phyloP scores from a whole-genome alignment of 1,139 yeast genomes.

The Diutina sp. region DNA sequence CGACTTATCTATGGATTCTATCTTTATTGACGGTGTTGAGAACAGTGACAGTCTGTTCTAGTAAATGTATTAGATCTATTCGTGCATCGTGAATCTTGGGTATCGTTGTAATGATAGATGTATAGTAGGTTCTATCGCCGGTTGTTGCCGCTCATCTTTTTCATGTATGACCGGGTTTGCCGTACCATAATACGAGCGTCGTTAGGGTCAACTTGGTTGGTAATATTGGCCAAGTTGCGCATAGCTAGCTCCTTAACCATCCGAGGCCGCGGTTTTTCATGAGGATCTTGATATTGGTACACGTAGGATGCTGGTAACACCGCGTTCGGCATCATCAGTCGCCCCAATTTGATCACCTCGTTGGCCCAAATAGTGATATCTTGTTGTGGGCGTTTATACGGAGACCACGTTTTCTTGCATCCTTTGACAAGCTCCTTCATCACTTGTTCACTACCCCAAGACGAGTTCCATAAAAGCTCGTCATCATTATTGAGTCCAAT shows the following conservation, averaged over 20 bases:
- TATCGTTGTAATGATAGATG: neutral
- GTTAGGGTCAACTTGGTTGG: neutral
- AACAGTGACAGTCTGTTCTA: too few relatives aligned
- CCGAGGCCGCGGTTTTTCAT: neutral
- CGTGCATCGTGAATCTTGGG: neutral
- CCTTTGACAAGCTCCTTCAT: conserved; percentile 60
- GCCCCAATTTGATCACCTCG: conserved; percentile 53
- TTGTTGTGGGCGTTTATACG: conserved; percentile 35
- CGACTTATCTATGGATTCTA: too few relatives aligned
- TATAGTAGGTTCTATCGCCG: neutral
- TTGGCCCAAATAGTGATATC: conserved; percentile 52
- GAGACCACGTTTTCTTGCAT: conserved; percentile 56
- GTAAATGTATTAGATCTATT: too few relatives aligned
- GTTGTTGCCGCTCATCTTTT: neutral
- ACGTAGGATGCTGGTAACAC: conserved; percentile 27
- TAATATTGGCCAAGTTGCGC: conserved; percentile 1
- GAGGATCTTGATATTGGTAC: conserved; percentile 14
- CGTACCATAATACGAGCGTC: conserved; percentile 2
- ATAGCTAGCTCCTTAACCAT: conserved; percentile 2
- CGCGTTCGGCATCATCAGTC: conserved; percentile 56
- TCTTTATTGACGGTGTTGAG: too few relatives aligned
- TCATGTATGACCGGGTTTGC: conserved; percentile 2
- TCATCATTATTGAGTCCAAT: conserved; percentile 35
- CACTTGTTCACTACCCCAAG: conserved; percentile 52
- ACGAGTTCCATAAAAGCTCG: conserved; percentile 43